Evolutionary conservation across 495 filamentous ascomycete genomes (phyloP).

Genomic region (Xylaria intraflava): DNA sequence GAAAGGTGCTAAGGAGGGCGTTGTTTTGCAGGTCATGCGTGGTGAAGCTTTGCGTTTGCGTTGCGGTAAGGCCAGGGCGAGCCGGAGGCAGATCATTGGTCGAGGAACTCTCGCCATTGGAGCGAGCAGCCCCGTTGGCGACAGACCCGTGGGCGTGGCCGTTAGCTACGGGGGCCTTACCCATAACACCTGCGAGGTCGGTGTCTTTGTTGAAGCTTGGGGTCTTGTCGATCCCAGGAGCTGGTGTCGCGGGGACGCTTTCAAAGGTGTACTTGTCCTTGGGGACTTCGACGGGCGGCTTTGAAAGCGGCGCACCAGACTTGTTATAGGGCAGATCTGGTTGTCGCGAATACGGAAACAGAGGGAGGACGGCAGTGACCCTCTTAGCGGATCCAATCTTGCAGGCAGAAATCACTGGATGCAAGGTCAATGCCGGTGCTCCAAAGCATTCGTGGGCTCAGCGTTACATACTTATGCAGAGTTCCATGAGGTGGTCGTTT

Average conservation of each 20-base stretch:
- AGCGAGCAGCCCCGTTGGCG: slow-evolving; percentile 34
- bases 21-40: slow-evolving; percentile 54
- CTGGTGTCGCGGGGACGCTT: slow-evolving; percentile 79
- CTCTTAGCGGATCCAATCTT: slow-evolving; percentile 89
- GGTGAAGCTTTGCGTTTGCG: slow-evolving; percentile 35
- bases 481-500: slow-evolving; percentile 92
- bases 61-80: slow-evolving; percentile 12
- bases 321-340: slow-evolving; percentile 96
- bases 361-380: slow-evolving; percentile 87
- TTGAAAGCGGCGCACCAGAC: slow-evolving; percentile 76
- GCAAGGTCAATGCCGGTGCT: background rate
- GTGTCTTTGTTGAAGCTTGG: slow-evolving; percentile 43
- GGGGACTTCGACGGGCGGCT: slow-evolving; percentile 49
- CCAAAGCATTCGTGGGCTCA: background rate
- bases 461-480: slow-evolving; percentile 64
- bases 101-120: slow-evolving; percentile 22
- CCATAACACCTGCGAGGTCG: slow-evolving; percentile 25
- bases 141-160: slow-evolving; percentile 38
- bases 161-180: slow-evolving; percentile 36
- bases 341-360: slow-evolving; percentile 94
- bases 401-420: slow-evolving; percentile 75
- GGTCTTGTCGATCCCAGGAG: slow-evolving; percentile 57
- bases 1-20: slow-evolving; percentile 54
- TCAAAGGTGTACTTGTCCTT: slow-evolving; percentile 82
- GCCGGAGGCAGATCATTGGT: slow-evolving; percentile 12